These are phyloP conservation scores for Leccinellum rugosiceps DNA, from an alignment of 768 basidiomycete genomes.

Conservation along the genomic window DNA sequence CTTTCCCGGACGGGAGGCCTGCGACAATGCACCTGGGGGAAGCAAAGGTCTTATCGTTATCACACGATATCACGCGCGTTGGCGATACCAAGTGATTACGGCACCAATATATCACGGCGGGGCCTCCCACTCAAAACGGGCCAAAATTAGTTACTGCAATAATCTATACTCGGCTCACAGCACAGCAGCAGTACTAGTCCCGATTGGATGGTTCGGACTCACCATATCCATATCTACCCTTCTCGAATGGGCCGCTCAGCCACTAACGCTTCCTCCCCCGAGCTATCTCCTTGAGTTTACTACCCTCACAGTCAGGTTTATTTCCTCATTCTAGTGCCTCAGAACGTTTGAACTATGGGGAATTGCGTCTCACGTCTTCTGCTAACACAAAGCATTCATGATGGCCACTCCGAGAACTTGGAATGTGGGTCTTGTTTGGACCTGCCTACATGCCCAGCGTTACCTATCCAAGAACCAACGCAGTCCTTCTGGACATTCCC, in stretches of 20 bases:
- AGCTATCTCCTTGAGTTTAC: not conserved
- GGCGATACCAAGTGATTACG: slow-evolving; percentile 5
- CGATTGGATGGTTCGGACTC: slow-evolving; percentile 7
- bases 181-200: slow-evolving; percentile 3
- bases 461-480: slow-evolving; percentile 55
- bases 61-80: slow-evolving; percentile 1
- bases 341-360: slow-evolving; percentile 19
- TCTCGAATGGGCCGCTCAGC: slow-evolving; percentile 7
- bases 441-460: slow-evolving; percentile 26
- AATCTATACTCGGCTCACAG: not conserved
- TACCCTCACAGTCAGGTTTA: not conserved
- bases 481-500: slow-evolving; percentile 65
- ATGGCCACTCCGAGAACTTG: slow-evolving; percentile 5
- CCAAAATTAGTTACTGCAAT: not conserved
- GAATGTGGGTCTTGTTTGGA: not conserved
- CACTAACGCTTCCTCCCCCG: not conserved
- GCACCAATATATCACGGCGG: not conserved
- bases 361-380: slow-evolving; percentile 20
- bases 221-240: slow-evolving; percentile 20
- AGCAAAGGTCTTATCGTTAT: slow-evolving; percentile 9
- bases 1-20: not conserved
- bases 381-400: not conserved
- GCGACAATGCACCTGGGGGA: not conserved
- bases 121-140: not conserved
- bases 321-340: slow-evolving; percentile 3